Percentiles rank a stretch among this genome's conserved stretches.
phyloP scores from a whole-genome alignment of 805 yeast genomes.

The Metschnikowia lachancei region DNA sequence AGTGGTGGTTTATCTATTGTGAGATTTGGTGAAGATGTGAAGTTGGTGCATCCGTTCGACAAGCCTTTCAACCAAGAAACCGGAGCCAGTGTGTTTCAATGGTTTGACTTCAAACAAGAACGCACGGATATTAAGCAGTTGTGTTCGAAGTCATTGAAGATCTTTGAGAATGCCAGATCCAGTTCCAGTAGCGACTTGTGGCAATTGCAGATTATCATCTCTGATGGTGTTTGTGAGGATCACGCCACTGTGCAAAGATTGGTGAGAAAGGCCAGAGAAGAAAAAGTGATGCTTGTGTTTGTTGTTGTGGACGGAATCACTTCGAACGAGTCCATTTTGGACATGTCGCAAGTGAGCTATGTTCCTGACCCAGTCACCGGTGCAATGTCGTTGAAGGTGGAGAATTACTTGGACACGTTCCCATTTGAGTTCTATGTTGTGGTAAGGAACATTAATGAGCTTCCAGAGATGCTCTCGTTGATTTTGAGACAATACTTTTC shows the following conservation, averaged over 20 bases:
- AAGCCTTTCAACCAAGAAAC: constrained; percentile 78
- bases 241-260: constrained; percentile 78
- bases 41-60: constrained; percentile 86
- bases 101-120: constrained; percentile 88
- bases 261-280: constrained; percentile 89
- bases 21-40: constrained; percentile 80
- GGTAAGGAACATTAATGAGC: constrained; percentile 80
- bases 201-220: constrained; percentile 88
- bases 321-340: constrained; percentile 81
- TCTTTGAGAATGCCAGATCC: constrained; percentile 61
- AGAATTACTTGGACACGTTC: constrained; percentile 84
- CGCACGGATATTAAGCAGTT: constrained; percentile 79
- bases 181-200: constrained; percentile 63
- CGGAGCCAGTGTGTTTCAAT: constrained; percentile 79
- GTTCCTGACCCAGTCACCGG: constrained; percentile 64
- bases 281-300: constrained; percentile 90
- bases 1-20: constrained; percentile 90
- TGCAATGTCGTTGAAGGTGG: constrained; percentile 67
- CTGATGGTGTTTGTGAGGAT: constrained; percentile 97
- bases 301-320: constrained; percentile 89
- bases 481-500: constrained; percentile 91
- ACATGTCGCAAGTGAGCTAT: constrained; percentile 90
- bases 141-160: constrained; percentile 65
- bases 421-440: constrained; percentile 97
- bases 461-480: constrained; percentile 86